Percentiles rank a stretch among this genome's conserved stretches.
These are phyloP conservation scores for Sodiomyces alkalinus DNA, from an alignment of 2,329 filamentous ascomycete species.

Conservation along the genomic window DNA sequence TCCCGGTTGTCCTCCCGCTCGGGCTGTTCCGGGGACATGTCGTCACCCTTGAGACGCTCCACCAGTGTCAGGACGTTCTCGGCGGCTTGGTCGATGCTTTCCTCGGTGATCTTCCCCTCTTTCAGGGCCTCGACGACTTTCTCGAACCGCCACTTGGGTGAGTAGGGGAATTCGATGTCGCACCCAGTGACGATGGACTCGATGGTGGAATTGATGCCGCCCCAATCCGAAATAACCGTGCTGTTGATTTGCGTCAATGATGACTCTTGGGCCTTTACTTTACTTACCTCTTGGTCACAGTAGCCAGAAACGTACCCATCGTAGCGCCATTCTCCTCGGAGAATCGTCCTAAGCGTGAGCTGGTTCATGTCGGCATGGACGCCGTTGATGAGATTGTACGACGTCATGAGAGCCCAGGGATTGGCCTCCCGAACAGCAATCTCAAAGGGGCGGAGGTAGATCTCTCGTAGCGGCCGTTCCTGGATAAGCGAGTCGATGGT, in stretches of 20 bases:
- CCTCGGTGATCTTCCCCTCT: slow-evolving; percentile 28
- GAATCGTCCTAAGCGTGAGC: slow-evolving; percentile 37
- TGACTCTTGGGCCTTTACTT: no score
- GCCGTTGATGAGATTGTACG: slow-evolving; percentile 54
- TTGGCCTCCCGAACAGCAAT: slow-evolving; percentile 55
- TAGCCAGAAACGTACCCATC: slow-evolving; percentile 28
- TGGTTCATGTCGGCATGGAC: slow-evolving; percentile 42
- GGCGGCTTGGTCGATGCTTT: slow-evolving; percentile 40
- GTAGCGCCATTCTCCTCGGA: slow-evolving; percentile 47
- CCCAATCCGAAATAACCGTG: slow-evolving; percentile 44
- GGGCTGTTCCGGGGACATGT: slow-evolving; percentile 38
- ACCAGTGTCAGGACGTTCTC: slow-evolving; percentile 45
- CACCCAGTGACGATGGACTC: slow-evolving; percentile 40
- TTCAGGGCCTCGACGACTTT: slow-evolving; percentile 39
- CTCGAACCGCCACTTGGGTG: slow-evolving; percentile 37
- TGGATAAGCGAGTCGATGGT: slow-evolving; percentile 49
- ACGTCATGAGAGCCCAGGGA: slow-evolving; percentile 55
- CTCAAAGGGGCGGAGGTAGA: slow-evolving; percentile 63
- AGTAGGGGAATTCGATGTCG: slow-evolving; percentile 43
- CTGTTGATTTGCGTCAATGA: slow-evolving; percentile 13
- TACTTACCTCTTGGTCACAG: background rate
- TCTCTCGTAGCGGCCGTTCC: slow-evolving; percentile 50
- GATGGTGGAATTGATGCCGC: slow-evolving; percentile 38
- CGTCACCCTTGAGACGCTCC: slow-evolving; percentile 43
- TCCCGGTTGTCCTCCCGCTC: slow-evolving; percentile 41